Conservation (phyloP, 148 eudicot genomes). For the Drosera capensis region DNA sequence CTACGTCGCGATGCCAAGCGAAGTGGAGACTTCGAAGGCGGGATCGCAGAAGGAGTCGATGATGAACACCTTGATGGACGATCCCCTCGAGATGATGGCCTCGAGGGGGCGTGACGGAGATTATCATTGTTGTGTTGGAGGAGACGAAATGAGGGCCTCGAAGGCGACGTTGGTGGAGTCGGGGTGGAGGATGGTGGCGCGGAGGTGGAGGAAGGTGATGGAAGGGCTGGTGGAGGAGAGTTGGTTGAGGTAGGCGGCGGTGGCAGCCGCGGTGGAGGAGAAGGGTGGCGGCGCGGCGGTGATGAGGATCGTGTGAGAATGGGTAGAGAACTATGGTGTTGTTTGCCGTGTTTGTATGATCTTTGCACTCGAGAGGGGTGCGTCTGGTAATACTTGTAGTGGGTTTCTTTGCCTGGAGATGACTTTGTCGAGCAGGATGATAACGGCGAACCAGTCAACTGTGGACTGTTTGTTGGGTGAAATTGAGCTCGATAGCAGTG, state of each 20-base stretch:
- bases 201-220: conserved; percentile 7
- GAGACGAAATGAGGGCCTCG: conserved; percentile 1
- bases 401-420: no score
- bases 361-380: not conserved
- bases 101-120: no score
- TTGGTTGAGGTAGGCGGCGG: not conserved
- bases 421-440: no score
- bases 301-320: conserved; percentile 12
- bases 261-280: conserved; percentile 8
- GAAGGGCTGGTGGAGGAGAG: conserved; percentile 8
- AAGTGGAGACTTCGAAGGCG: conserved; percentile 11
- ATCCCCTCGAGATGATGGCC: not conserved
- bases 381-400: not conserved
- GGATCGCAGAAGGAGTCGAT: conserved; percentile 18
- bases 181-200: conserved; percentile 17
- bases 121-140: no score
- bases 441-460: not conserved
- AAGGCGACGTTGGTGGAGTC: conserved; percentile 11
- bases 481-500: no score
- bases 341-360: not conserved
- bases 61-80: not conserved
- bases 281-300: conserved; percentile 11
- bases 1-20: conserved; percentile 25
- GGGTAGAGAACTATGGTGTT: conserved; percentile 14
- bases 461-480: not conserved